These are phyloP conservation scores for Cardiospermum halicacabum DNA, from an alignment of 345 rosid genomes.

Conservation along the genomic window DNA sequence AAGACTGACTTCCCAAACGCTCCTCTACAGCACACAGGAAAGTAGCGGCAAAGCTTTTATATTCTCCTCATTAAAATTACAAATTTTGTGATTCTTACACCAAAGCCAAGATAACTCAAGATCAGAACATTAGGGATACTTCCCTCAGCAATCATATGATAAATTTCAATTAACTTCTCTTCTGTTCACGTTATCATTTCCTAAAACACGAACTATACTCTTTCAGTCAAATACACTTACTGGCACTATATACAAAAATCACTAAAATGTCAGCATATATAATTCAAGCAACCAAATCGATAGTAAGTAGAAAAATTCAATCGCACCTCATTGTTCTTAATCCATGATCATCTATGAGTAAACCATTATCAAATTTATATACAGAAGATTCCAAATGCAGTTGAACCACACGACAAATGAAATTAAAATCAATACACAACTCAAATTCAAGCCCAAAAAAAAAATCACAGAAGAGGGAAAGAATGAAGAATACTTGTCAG, in stretches of 20 bases:
- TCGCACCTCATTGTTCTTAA: background rate
- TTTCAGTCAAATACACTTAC: background rate
- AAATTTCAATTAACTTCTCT: background rate
- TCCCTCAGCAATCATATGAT: background rate
- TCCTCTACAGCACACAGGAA: background rate
- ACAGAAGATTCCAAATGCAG: too few species aligned
- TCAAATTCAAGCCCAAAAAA: background rate
- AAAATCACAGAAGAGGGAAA: background rate
- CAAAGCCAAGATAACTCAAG: background rate
- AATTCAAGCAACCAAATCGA: background rate
- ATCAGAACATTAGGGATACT: background rate
- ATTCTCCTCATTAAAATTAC: background rate
- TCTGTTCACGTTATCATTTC: background rate
- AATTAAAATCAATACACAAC: background rate
- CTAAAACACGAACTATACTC: background rate
- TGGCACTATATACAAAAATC: background rate
- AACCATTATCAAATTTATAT: too few species aligned
- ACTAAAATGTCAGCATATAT: background rate
- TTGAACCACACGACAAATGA: background rate
- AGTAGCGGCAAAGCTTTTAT: background rate
- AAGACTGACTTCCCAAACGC: background rate
- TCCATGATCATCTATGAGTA: too few species aligned
- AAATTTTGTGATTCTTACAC: background rate
- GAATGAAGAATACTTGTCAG: conserved; percentile 52
- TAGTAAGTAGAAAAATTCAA: background rate